Evolutionary conservation across 352 stramenopile genomes (phyloP).

Genomic region (Aphanomyces astaci): DNA sequence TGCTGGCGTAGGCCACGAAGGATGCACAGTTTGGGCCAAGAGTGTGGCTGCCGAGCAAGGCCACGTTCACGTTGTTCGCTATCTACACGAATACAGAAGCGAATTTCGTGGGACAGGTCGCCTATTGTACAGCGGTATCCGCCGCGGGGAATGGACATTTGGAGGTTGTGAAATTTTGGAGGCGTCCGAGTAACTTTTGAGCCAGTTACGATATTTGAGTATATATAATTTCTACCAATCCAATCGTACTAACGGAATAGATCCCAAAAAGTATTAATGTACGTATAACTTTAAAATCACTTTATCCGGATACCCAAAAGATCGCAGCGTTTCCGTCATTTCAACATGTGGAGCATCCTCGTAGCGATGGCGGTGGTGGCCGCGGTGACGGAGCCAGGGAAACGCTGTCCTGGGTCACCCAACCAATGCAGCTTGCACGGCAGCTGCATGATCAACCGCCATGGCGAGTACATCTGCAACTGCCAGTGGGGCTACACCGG

Average conservation of each 20-base stretch:
- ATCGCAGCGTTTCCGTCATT: constrained; percentile 3
- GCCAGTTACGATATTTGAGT: too few relatives aligned
- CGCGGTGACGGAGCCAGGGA: constrained; percentile 26
- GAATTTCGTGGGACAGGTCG: too few relatives aligned
- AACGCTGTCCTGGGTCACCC: constrained; percentile 42
- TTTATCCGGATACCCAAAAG: constrained; percentile 17
- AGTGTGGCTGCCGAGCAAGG: too few relatives aligned
- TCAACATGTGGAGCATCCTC: not conserved
- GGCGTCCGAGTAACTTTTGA: too few relatives aligned
- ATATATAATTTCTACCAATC: not conserved
- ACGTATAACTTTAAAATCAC: not conserved
- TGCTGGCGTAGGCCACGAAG: too few relatives aligned
- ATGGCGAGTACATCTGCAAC: constrained; percentile 63
- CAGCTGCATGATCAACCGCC: constrained; percentile 50
- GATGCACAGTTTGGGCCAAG: too few relatives aligned
- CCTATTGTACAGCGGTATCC: too few relatives aligned
- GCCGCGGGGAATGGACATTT: too few relatives aligned
- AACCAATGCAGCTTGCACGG: constrained; percentile 70
- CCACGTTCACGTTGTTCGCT: too few relatives aligned
- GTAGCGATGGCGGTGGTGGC: not conserved
- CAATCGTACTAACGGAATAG: not conserved
- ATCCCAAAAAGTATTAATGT: too few relatives aligned
- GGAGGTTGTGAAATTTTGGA: too few relatives aligned
- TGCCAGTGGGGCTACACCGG: constrained; percentile 63
- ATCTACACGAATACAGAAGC: too few relatives aligned